Base-by-base conservation (phyloP, 257 asterid species). In the Solanum clarkiae region DNA sequence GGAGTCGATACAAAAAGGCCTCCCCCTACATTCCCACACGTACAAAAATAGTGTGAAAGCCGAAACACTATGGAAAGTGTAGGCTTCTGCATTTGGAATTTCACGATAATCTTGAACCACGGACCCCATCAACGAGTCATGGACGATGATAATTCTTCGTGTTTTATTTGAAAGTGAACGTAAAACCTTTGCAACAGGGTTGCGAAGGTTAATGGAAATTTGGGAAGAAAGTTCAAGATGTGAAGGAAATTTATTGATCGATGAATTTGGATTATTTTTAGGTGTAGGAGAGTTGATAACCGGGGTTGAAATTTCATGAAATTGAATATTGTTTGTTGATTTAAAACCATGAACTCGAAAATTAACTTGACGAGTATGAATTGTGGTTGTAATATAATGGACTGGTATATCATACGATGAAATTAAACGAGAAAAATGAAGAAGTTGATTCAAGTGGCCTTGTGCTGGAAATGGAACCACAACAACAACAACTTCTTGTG, bases 371-470 rank as follows among this genome's bases (percentile, higher is more conserved):
- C 92, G 92, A 90, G 68, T 91, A 86, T 92, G 95, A n/a, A 89
- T 32, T 77, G 94, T 80, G 51, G 95, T 88, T 86, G 90, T 85
- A 45, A 92, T 88, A 54, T 85, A 94, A 91, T 94, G 91, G 20
- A 91, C 93, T 0, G 88, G 60, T 9, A 92, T 85, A 32, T 14
- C 47, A 42, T 83, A 71, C 83, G 92, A 68, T 63, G 97, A 88
- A 89, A 94, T 63, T 47, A 94, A 89, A 89, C 91, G 91, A 87
- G 94, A 92, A 85, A 93, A 91, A 85, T 92, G 94, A 86, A 93
- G 96, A 88, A 93, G 97, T 89, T 94, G 97, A 86, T 94, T 94
- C 80, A 94, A 94, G 54, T 94, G 97, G 54, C 97, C 95, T 44
- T 94, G 97, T 18, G 91, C 92, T 9, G 97, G 96, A 84, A 94